Evolutionary conservation across 208 protist genomes (phyloP), one percentile per base, ranked within the genome.

Genomic region (Acanthamoeba royreba): DNA sequence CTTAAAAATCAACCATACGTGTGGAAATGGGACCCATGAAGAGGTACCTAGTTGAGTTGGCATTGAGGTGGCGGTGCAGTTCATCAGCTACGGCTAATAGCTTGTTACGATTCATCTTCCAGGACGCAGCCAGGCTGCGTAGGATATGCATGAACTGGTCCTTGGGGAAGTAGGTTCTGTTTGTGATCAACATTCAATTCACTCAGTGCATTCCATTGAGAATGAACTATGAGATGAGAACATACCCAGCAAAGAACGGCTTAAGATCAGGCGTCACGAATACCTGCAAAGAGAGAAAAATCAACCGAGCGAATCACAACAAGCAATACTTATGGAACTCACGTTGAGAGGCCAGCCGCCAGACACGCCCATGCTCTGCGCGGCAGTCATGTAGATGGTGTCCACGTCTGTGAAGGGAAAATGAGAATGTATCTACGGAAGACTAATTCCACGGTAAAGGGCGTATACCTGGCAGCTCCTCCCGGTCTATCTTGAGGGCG

Each of bases 401-500:
- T 96, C 95, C 45, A 96, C 92, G 43, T 95, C 95, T 47, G 94
- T 38, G 11, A 7, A 22, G 4, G 35, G n/a, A 45, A 55, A 8
- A 25, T 55, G 28, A 52, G 2, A 63, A 55, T 42, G 31, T 4
- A 83, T 7, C 40, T 28, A 83, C 9, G 35, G 17, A 8, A 83
- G 55, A 8, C 55, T 79, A 13, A 93, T 22, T 72, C 8, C 61
- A 35, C 8, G 61, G 31, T 13, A 22, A 40, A 4, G 61, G 1
- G 17, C 17, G 35, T 17, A 7, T 52, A 66, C 81, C 81, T 1
- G 87, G 87, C 13, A 92, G 42, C 53, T 96, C 95, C 46, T 96
- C 95, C 28, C 94, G 28, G 53, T 96, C 95, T 2, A 96, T 94
- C 77, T 96, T 96, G 94, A 96, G 74, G 53, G 46, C n/a, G 33